phyloP scores from a whole-genome alignment of 208 protist species.

The Leishmania tarentolae region DNA sequence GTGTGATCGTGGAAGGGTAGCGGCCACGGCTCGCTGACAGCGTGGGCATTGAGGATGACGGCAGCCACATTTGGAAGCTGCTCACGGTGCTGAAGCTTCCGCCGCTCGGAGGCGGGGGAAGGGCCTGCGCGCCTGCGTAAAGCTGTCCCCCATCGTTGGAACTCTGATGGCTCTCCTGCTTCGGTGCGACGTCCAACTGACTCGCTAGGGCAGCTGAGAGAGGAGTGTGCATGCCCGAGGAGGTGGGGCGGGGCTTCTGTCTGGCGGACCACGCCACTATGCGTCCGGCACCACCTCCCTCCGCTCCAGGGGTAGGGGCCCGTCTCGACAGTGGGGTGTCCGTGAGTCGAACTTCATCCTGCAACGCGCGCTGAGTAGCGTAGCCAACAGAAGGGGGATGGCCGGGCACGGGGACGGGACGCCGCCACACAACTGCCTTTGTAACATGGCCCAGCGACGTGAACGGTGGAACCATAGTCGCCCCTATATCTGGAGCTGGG shows the following conservation, averaged over 20 bases:
- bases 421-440: conserved; percentile 32
- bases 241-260: not conserved
- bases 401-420: not conserved
- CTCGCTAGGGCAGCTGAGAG: not conserved
- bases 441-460: not conserved
- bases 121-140: not conserved
- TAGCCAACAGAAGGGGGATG: not conserved
- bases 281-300: not conserved
- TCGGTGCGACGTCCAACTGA: not conserved
- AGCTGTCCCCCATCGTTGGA: not conserved
- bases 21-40: conserved; percentile 9
- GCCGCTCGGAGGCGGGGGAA: conserved; percentile 1
- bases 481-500: not conserved
- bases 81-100: conserved; percentile 27
- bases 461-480: not conserved
- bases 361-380: conserved; percentile 10
- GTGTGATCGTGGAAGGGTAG: conserved; percentile 21
- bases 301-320: not conserved
- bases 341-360: conserved; percentile 12
- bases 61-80: conserved; percentile 39
- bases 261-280: not conserved
- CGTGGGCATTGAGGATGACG: conserved; percentile 1
- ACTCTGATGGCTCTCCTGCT: not conserved
- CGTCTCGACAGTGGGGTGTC: not conserved
- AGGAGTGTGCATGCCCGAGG: not conserved